Percentiles rank a stretch among this genome's conserved stretches.
Evolutionary conservation across 495 filamentous ascomycete species (phyloP).

Genomic region (Trichocladium antarcticum): DNA sequence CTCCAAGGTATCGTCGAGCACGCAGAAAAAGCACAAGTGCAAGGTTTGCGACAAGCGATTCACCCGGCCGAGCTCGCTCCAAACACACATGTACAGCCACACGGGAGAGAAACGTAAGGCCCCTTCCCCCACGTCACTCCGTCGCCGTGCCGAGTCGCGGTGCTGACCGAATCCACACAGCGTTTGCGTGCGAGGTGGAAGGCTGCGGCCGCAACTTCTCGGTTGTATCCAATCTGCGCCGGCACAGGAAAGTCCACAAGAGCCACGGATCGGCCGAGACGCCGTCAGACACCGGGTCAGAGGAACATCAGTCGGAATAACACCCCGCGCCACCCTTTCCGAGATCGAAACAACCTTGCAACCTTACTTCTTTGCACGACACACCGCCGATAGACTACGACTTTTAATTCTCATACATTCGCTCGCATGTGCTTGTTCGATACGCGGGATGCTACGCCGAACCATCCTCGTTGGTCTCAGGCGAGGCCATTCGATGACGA

Average conservation of each 20-base stretch:
- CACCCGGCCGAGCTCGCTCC: conserved; percentile 87
- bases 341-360: neutral
- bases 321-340: neutral
- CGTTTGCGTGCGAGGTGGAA: conserved; percentile 87
- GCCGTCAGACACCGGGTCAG: conserved; percentile 41
- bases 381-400: conserved; percentile 21
- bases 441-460: neutral
- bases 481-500: neutral
- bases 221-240: conserved; percentile 88
- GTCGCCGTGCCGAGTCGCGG: neutral
- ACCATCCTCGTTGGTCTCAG: neutral
- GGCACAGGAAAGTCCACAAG: conserved; percentile 95
- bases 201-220: conserved; percentile 96
- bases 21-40: conserved; percentile 99
- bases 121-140: too few relatives aligned
- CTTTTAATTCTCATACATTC: conserved; percentile 22
- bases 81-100: conserved; percentile 98
- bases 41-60: conserved; percentile 99
- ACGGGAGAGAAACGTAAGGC: conserved; percentile 97
- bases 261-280: conserved; percentile 49
- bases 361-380: conserved; percentile 8
- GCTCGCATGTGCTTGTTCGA: conserved; percentile 1
- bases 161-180: conserved; percentile 38
- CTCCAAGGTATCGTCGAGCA: conserved; percentile 89
- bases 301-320: conserved; percentile 40